Base-by-base conservation (phyloP, 257 asterid species). In the Verbena officinalis region DNA sequence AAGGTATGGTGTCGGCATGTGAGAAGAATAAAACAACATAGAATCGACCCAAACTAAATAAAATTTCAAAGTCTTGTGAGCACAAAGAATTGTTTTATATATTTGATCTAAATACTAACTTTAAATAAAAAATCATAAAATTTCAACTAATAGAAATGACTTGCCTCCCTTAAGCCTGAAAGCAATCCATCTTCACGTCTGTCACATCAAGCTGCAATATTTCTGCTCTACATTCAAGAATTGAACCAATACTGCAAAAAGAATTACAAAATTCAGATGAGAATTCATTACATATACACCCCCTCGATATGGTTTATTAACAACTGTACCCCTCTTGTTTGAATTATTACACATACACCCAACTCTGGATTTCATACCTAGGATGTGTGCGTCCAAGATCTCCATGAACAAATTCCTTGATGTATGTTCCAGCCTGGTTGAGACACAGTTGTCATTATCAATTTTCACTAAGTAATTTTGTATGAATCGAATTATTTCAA, bases 151-250 rank as follows among this genome's bases (percentile, higher is more conserved):
- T 23, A 12, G 43, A 5, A 17, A 10, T n/a, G 55, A 22, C 56
- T 43, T 7, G 55, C 19, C 43, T 13, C 38, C 10, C 44, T 69
- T 59, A 80, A 46, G 12, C 70, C 74, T 80, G 80, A 76, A 90
- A 90, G 83, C 90, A 78, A 67, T 93, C 97, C 99, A 93, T 93
- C 87, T 93, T 93, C 79, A 93, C 99, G 55, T 93, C 97, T 1
- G 97, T 93, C 55, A 90, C 99, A 55, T 93, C 99, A 31, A 93
- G 96, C 73, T 84, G 99, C 84, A 90, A 30, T 73, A 90, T 93
- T 77, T 93, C 99, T 71, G 96, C 84, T 87, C 97, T 81, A 88
- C 99, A 93, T 72, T 82, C 85, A 51, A 93, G 84, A 63, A 90
- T 87, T 22, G 99, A 93, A 62, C 97, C 97, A 42, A 93, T 67